A percentile compares a stretch with the other conserved stretches of the same genome.
These are phyloP conservation scores for Tothia fuscella DNA, from an alignment of 2,329 filamentous ascomycete species.

Conservation along the genomic window DNA sequence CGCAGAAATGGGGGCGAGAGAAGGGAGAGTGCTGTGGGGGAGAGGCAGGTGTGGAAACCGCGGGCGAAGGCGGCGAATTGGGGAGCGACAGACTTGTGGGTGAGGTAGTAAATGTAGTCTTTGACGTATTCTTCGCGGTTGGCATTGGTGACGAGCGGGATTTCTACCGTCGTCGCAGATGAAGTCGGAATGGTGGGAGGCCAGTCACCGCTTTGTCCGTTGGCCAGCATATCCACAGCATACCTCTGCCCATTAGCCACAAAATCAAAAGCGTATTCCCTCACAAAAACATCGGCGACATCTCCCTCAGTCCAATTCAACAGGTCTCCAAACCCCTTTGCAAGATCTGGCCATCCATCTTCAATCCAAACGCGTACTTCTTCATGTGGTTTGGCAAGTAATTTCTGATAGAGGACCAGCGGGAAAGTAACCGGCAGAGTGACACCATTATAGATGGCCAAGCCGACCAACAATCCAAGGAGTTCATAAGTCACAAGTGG, in stretches of 20 bases:
- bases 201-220: constrained; percentile 5
- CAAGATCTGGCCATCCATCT: constrained; percentile 46
- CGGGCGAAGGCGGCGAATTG: constrained; percentile 71
- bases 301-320: constrained; percentile 70
- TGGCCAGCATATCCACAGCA: constrained; percentile 41
- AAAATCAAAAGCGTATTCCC: constrained; percentile 78
- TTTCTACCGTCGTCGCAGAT: constrained; percentile 22
- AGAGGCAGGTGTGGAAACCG: constrained; percentile 68
- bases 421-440: constrained; percentile 87
- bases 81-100: constrained; percentile 60
- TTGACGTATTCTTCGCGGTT: constrained; percentile 69
- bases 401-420: constrained; percentile 66
- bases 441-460: constrained; percentile 87
- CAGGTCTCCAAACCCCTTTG: constrained; percentile 59
- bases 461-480: constrained; percentile 72
- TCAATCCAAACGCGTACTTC: constrained; percentile 51
- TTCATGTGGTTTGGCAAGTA: constrained; percentile 54
- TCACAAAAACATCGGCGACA: constrained; percentile 69
- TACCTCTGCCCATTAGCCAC: constrained; percentile 42
- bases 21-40: constrained; percentile 51
- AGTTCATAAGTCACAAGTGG: constrained; percentile 85
- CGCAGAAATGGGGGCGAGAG: constrained; percentile 46
- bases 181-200: no score
- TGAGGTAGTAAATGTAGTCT: constrained; percentile 78
- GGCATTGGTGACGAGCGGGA: constrained; percentile 64